A percentile compares a stretch with the other conserved stretches of the same genome.
phyloP scores from a whole-genome alignment of 2,329 filamentous ascomycete genomes.

The Eurotiales sp. region DNA sequence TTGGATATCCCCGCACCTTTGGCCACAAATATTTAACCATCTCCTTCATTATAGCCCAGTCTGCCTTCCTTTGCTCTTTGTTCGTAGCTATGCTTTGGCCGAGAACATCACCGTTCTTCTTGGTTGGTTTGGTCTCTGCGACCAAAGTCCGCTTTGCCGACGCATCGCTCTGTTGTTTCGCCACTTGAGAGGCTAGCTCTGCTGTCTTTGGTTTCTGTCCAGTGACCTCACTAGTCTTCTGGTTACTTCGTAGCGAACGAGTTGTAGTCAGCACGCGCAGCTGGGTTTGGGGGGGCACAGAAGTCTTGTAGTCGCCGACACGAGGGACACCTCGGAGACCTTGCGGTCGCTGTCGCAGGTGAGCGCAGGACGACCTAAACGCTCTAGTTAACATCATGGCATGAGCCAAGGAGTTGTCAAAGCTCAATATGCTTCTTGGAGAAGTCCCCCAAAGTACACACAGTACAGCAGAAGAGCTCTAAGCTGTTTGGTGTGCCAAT shows the following conservation, averaged over 20 bases:
- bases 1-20: conserved; percentile 50
- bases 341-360: conserved; percentile 26
- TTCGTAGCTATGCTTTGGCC: conserved; percentile 63
- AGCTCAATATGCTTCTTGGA: not conserved
- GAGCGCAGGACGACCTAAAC: conserved; percentile 32
- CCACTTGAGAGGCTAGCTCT: not conserved
- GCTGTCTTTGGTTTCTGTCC: not conserved
- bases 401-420: conserved; percentile 12
- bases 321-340: conserved; percentile 20
- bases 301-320: conserved; percentile 23
- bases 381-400: conserved; percentile 35
- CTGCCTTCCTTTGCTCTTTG: conserved; percentile 89
- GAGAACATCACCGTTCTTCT: conserved; percentile 56
- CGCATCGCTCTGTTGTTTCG: conserved; percentile 1
- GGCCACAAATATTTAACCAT: conserved; percentile 97
- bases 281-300: conserved; percentile 23
- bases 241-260: conserved; percentile 20
- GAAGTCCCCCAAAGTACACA: not conserved
- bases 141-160: conserved; percentile 17
- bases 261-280: conserved; percentile 28
- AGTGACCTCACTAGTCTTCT: conserved; percentile 8
- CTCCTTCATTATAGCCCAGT: conserved; percentile 98
- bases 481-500: not conserved
- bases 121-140: conserved; percentile 19
- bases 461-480: not conserved